Percentiles rank a stretch among this genome's conserved stretches.
These are phyloP conservation scores for Ophiostoma perfectum DNA, from an alignment of 2,329 filamentous ascomycete species.

Conservation along the genomic window DNA sequence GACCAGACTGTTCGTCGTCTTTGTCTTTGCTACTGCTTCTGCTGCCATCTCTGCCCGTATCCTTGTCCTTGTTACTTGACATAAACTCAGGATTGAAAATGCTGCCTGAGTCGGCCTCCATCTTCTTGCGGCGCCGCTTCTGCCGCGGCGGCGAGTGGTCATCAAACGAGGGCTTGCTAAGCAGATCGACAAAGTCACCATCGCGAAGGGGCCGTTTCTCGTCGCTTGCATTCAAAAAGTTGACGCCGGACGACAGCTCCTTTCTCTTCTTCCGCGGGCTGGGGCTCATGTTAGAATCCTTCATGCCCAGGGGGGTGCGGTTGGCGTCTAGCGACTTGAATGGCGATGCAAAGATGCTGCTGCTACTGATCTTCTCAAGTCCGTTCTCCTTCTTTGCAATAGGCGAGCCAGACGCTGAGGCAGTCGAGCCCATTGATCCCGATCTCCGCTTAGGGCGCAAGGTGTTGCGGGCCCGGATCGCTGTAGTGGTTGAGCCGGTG, in stretches of 20 bases:
- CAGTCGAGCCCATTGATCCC: constrained; percentile 29
- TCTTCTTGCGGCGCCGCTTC: constrained; percentile 33
- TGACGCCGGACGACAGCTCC: constrained; percentile 23
- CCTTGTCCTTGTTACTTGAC: constrained; percentile 11
- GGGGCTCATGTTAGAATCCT: constrained; percentile 36
- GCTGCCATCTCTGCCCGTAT: background rate
- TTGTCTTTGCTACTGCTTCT: background rate
- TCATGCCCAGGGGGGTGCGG: constrained; percentile 34
- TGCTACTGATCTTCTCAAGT: background rate
- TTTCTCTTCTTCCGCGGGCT: constrained; percentile 39
- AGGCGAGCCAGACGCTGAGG: constrained; percentile 32
- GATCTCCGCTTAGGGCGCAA: constrained; percentile 28
- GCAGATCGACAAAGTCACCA: constrained; percentile 22
- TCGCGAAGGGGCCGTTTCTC: constrained; percentile 12
- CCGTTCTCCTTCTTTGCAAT: constrained; percentile 27
- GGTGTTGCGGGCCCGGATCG: constrained; percentile 17
- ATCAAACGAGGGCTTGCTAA: constrained; percentile 29
- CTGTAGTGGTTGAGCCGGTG: background rate
- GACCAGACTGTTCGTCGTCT: constrained; percentile 7
- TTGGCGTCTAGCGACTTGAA: constrained; percentile 14
- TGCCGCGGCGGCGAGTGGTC: constrained; percentile 29
- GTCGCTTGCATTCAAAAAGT: background rate
- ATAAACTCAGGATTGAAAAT: constrained; percentile 30
- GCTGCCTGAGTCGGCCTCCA: constrained; percentile 29
- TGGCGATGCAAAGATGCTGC: constrained; percentile 14